Percentiles rank a stretch among this genome's conserved stretches.
Conservation (phyloP, 2,329 filamentous ascomycete species). For the Clarireedia homoeocarpa region DNA sequence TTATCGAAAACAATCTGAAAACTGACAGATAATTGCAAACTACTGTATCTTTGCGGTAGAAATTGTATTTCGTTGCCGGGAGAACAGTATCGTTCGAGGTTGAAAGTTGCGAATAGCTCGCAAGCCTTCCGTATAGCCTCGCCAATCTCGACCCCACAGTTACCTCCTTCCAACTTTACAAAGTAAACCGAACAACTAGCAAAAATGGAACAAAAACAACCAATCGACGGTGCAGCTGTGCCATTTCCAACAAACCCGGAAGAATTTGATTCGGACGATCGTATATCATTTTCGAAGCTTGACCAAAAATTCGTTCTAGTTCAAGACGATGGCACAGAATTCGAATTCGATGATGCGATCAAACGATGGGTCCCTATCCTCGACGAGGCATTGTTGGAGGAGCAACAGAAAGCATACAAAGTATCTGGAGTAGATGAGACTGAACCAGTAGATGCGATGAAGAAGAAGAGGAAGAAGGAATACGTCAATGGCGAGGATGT, state of each 20-base stretch:
- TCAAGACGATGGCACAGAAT: slow-evolving; percentile 76
- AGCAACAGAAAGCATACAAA: slow-evolving; percentile 54
- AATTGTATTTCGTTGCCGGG: neutral
- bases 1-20: no score
- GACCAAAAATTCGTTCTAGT: slow-evolving; percentile 79
- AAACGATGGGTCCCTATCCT: slow-evolving; percentile 69
- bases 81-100: neutral
- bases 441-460: slow-evolving; percentile 39
- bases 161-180: neutral
- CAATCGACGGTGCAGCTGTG: slow-evolving; percentile 4
- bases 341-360: slow-evolving; percentile 65
- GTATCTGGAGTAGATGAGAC: slow-evolving; percentile 51
- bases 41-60: no score
- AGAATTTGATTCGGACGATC: slow-evolving; percentile 65
- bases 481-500: slow-evolving; percentile 43
- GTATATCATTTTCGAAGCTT: slow-evolving; percentile 79
- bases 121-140: neutral
- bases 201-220: slow-evolving; percentile 21
- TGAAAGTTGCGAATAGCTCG: no score
- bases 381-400: slow-evolving; percentile 52
- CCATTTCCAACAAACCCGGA: slow-evolving; percentile 26
- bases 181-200: neutral
- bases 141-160: slow-evolving; percentile 4
- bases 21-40: no score
- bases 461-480: slow-evolving; percentile 44